Evolutionary conservation across 805 yeast species (phyloP).

Genomic region (Candida wancherniae): DNA sequence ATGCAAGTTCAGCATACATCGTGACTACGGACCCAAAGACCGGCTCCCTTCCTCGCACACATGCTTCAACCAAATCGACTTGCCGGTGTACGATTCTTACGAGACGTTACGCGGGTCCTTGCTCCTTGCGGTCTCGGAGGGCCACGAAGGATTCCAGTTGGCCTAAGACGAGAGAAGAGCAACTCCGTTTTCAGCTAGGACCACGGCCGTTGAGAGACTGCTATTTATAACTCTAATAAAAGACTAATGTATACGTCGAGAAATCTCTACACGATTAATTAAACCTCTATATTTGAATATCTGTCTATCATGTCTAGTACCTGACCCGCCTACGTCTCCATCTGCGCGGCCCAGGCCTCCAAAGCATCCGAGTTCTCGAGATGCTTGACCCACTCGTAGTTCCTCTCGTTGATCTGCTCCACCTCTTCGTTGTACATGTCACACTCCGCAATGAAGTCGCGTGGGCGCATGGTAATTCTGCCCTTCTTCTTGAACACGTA

Average conservation of each 20-base stretch:
- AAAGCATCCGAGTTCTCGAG: conserved; percentile 32
- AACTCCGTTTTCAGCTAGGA: too few relatives aligned
- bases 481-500: conserved; percentile 74
- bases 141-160: conserved; percentile 93
- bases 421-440: conserved; percentile 54
- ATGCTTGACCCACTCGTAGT: conserved; percentile 36
- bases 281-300: background rate
- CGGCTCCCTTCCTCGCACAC: conserved; percentile 95
- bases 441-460: conserved; percentile 49
- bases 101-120: conserved; percentile 79
- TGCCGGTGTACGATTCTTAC: conserved; percentile 89
- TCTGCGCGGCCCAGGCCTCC: conserved; percentile 27
- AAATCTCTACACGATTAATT: background rate
- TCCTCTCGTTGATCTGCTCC: conserved; percentile 35
- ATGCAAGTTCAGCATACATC: conserved; percentile 81
- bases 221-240: too few relatives aligned
- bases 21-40: conserved; percentile 80
- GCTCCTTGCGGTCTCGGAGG: conserved; percentile 84
- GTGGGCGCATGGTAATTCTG: conserved; percentile 68
- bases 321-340: conserved; percentile 4
- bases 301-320: too few relatives aligned
- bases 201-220: too few relatives aligned
- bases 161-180: too few relatives aligned
- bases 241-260: background rate
- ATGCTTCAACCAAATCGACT: conserved; percentile 90